phyloP scores from a whole-genome alignment of 2,329 filamentous ascomycete species.

The Venturia asperata region DNA sequence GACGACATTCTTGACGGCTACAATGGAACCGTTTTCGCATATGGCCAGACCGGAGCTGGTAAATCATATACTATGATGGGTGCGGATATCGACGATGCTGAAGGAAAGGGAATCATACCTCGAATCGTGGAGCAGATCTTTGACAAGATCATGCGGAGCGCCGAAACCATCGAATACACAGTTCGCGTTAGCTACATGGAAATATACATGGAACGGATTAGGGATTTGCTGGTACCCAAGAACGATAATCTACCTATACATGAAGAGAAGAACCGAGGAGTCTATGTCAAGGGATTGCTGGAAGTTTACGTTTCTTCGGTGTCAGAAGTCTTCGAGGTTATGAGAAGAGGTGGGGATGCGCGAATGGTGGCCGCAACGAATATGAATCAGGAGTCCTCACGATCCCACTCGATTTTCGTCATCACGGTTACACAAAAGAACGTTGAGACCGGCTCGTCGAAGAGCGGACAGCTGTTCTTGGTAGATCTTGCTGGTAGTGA shows the following conservation, averaged over 20 bases:
- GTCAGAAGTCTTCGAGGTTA: slow-evolving; percentile 92
- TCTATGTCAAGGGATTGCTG: slow-evolving; percentile 90
- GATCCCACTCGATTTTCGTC: slow-evolving; percentile 97
- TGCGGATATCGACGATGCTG: slow-evolving; percentile 83
- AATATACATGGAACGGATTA: slow-evolving; percentile 98
- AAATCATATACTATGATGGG: slow-evolving; percentile 99
- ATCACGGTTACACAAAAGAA: slow-evolving; percentile 97
- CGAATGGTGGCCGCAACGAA: slow-evolving; percentile 93
- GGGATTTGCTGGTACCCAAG: slow-evolving; percentile 82
- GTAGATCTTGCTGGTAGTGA: slow-evolving; percentile 98
- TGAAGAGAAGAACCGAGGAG: slow-evolving; percentile 91
- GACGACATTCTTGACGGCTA: slow-evolving; percentile 98
- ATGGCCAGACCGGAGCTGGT: slow-evolving; percentile 95
- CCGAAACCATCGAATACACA: slow-evolving; percentile 95
- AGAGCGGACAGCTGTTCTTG: slow-evolving; percentile 93
- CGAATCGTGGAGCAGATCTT: slow-evolving; percentile 98
- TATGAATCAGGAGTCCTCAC: slow-evolving; percentile 98
- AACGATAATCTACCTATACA: slow-evolving; percentile 98
- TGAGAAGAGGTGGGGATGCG: slow-evolving; percentile 83
- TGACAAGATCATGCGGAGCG: slow-evolving; percentile 84
- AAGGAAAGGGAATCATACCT: slow-evolving; percentile 87
- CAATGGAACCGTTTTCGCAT: slow-evolving; percentile 98
- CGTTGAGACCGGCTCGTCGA: slow-evolving; percentile 88
- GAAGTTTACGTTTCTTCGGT: slow-evolving; percentile 96
- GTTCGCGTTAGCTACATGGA: slow-evolving; percentile 99